Conservation (phyloP, 1,284 basidiomycete genomes). For the Apiotrichum mycotoxinovorans region DNA sequence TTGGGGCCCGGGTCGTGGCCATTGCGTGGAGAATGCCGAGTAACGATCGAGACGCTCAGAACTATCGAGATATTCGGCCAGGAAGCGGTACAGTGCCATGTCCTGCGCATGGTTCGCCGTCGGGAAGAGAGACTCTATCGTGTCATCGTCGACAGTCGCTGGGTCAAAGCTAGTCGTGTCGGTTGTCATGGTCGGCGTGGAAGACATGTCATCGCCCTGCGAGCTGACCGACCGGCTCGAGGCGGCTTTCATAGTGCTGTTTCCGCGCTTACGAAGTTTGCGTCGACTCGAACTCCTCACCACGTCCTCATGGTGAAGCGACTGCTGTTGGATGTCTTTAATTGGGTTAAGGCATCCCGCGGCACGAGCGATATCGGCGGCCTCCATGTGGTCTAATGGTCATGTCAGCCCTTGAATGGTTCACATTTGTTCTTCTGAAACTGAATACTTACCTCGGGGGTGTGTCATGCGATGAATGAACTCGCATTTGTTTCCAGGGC, state of each 20-base stretch:
- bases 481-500: constrained; percentile 31
- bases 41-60: background rate
- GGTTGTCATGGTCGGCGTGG: no score
- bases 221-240: no score
- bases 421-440: background rate
- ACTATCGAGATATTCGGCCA: background rate
- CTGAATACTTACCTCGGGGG: constrained; percentile 32
- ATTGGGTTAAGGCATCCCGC: constrained; percentile 27
- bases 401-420: no score
- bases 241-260: no score
- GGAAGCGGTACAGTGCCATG: background rate
- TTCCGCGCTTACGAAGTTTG: no score
- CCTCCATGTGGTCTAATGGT: constrained; percentile 48
- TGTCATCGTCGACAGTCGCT: no score
- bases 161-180: no score
- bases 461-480: constrained; percentile 49
- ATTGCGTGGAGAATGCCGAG: background rate
- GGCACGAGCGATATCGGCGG: constrained; percentile 36
- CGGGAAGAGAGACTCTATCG: no score
- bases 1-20: background rate
- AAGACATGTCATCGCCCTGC: no score
- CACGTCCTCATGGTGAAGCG: no score
- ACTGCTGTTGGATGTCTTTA: constrained; percentile 11
- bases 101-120: background rate
- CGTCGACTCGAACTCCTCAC: no score